phyloP scores from a whole-genome alignment of 2,329 filamentous ascomycete species.

The Amylocarpus encephaloides region DNA sequence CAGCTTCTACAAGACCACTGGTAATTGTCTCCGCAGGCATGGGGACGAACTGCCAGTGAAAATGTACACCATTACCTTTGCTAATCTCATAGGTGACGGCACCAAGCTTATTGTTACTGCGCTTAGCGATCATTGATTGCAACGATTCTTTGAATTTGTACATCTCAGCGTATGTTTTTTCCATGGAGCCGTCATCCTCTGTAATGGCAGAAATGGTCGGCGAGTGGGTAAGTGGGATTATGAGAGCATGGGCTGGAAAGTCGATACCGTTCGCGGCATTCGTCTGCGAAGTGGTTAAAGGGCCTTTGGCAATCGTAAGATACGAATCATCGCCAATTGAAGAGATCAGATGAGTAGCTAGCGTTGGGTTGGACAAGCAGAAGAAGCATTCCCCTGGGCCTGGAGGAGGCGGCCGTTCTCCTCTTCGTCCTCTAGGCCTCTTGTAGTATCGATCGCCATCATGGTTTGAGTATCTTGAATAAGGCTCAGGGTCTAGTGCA shows the following conservation, averaged over 20 bases:
- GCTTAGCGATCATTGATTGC: conserved; percentile 69
- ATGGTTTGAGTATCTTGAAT: conserved; percentile 49
- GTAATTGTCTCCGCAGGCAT: conserved; percentile 61
- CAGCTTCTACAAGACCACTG: conserved; percentile 75
- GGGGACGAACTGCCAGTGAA: conserved; percentile 91
- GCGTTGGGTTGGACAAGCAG: conserved; percentile 80
- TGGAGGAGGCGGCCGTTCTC: conserved; percentile 49
- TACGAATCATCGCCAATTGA: conserved; percentile 85
- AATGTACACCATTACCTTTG: conserved; percentile 72
- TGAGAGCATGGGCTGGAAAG: conserved; percentile 82
- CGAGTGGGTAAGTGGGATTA: conserved; percentile 80
- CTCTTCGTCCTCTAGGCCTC: conserved; percentile 41
- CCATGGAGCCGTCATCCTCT: conserved; percentile 44
- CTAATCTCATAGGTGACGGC: conserved; percentile 91
- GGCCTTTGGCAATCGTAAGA: conserved; percentile 86
- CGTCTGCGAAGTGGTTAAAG: conserved; percentile 64
- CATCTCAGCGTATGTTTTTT: conserved; percentile 73
- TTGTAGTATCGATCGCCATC: conserved; percentile 36
- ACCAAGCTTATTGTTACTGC: conserved; percentile 55
- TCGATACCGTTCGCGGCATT: conserved; percentile 58
- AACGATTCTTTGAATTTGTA: conserved; percentile 68
- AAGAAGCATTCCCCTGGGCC: conserved; percentile 86
- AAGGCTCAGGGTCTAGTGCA: conserved; percentile 40
- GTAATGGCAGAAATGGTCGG: conserved; percentile 67
- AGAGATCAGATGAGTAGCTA: conserved; percentile 81